These are phyloP conservation scores for Parathielavia appendiculata DNA, from an alignment of 495 filamentous ascomycete genomes.

Conservation along the genomic window DNA sequence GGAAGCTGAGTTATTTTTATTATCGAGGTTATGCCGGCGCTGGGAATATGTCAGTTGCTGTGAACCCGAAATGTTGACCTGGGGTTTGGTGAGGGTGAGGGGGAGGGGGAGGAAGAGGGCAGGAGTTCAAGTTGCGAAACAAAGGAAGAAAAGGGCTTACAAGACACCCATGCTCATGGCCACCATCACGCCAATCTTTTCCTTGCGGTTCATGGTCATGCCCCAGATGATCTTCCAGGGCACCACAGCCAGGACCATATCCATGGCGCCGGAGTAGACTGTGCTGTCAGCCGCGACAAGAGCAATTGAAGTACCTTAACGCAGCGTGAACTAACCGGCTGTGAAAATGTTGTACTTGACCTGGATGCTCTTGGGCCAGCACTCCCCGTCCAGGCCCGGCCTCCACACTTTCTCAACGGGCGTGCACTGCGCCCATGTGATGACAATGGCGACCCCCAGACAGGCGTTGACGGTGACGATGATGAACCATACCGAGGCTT, in stretches of 20 bases:
- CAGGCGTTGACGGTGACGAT: slow-evolving; percentile 35
- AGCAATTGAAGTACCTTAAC: no score
- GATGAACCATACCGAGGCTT: slow-evolving; percentile 18
- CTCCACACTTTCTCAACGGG: slow-evolving; percentile 31
- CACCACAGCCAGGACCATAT: slow-evolving; percentile 32
- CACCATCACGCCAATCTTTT: slow-evolving; percentile 34
- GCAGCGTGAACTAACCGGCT: slow-evolving; percentile 26
- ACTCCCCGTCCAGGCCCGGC: slow-evolving; percentile 29
- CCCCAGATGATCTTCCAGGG: slow-evolving; percentile 39
- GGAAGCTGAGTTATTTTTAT: slow-evolving; percentile 31
- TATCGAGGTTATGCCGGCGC: slow-evolving; percentile 6
- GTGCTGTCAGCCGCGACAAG: not conserved
- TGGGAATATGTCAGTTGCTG: no score
- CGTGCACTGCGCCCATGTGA: slow-evolving; percentile 36
- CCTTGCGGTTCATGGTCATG: slow-evolving; percentile 33
- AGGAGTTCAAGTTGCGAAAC: not conserved
- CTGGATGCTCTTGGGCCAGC: slow-evolving; percentile 29
- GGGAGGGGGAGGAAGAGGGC: not conserved
- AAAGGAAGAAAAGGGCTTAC: slow-evolving; percentile 7
- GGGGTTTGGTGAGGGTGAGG: not conserved
- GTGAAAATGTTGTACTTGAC: slow-evolving; percentile 35
- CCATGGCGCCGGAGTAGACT: slow-evolving; percentile 34
- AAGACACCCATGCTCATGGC: slow-evolving; percentile 41
- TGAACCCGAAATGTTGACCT: no score
- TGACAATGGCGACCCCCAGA: slow-evolving; percentile 27